phyloP scores from a whole-genome alignment of 2,329 filamentous ascomycete species.

The Cytospora leucostoma region DNA sequence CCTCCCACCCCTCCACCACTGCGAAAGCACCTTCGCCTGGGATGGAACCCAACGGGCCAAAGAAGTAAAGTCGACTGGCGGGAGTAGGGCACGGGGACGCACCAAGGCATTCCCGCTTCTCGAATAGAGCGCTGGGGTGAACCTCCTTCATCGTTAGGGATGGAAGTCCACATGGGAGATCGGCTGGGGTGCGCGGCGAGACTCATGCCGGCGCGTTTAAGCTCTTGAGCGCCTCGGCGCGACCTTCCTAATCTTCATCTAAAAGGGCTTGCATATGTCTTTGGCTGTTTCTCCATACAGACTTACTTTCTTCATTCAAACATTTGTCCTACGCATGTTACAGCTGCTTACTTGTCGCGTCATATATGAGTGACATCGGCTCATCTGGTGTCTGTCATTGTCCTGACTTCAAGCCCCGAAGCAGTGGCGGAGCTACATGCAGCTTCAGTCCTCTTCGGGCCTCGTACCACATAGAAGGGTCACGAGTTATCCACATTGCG shows the following conservation, averaged over 20 bases:
- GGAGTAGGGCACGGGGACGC: conserved; percentile 26
- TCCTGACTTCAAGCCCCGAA: neutral
- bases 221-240: conserved; percentile 18
- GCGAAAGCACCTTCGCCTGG: conserved; percentile 17
- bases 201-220: conserved; percentile 10
- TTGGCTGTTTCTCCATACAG: conserved; percentile 4
- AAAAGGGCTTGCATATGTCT: conserved; percentile 5
- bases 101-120: conserved; percentile 23
- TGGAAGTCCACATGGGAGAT: conserved; percentile 25
- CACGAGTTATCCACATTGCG: neutral
- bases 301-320: conserved; percentile 15
- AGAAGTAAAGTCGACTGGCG: conserved; percentile 18
- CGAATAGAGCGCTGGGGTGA: conserved; percentile 19
- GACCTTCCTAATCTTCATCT: conserved; percentile 24
- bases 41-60: conserved; percentile 20
- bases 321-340: conserved; percentile 8
- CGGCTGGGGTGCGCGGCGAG: conserved; percentile 22
- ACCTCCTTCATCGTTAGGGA: conserved; percentile 25
- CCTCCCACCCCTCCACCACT: conserved; percentile 18
- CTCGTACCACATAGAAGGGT: neutral
- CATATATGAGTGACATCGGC: conserved; percentile 5
- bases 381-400: neutral
- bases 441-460: neutral
- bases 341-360: conserved; percentile 3
- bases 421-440: neutral